Evolutionary conservation across 2,329 filamentous ascomycete species (phyloP).

Genomic region (Penicillium aurantiogriseum): DNA sequence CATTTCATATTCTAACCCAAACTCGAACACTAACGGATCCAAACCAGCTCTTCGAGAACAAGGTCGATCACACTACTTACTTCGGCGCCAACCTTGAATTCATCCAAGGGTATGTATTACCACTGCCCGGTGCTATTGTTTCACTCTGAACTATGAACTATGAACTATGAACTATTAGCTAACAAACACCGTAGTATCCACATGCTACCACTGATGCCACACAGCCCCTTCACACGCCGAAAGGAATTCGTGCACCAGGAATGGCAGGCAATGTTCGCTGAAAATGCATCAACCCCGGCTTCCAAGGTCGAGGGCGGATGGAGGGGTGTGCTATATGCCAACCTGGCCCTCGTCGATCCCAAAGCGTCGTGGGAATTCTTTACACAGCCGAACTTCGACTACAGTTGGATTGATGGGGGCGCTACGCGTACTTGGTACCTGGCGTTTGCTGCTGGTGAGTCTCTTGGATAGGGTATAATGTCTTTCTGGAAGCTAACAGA

Average conservation of each 20-base stretch:
- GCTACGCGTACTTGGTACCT: constrained; percentile 83
- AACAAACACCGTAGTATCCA: constrained; percentile 63
- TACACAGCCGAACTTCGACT: constrained; percentile 62
- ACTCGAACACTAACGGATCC: not conserved
- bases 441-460: constrained; percentile 68
- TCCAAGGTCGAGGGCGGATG: constrained; percentile 67
- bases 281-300: constrained; percentile 60
- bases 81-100: constrained; percentile 73
- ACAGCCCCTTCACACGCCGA: constrained; percentile 65
- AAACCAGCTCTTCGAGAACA: constrained; percentile 78
- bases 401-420: constrained; percentile 68
- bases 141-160: not conserved
- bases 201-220: constrained; percentile 74
- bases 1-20: not conserved
- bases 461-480: not conserved
- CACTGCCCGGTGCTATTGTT: constrained; percentile 4
- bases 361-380: constrained; percentile 73
- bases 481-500: not conserved
- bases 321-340: constrained; percentile 81
- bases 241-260: constrained; percentile 74
- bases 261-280: constrained; percentile 75
- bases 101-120: constrained; percentile 54
- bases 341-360: constrained; percentile 75
- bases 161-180: not conserved
- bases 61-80: constrained; percentile 88